These are phyloP conservation scores for Wickerhamiella cacticola DNA, from an alignment of 805 yeast genomes.

Conservation along the genomic window DNA sequence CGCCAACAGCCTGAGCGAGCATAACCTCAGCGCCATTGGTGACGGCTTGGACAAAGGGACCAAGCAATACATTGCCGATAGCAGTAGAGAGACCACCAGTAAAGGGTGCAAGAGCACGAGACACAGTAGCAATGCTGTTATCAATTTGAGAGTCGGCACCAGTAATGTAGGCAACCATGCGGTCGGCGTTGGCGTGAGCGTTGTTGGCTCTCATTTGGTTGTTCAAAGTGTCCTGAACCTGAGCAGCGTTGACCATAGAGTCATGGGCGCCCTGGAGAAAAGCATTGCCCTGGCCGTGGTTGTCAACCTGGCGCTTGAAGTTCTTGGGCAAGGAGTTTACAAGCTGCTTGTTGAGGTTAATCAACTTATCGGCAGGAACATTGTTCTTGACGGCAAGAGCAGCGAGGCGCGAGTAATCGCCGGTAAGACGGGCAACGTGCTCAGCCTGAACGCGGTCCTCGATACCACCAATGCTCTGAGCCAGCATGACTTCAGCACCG, in stretches of 20 bases:
- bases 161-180: slow-evolving; percentile 17
- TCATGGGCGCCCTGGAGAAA: slow-evolving; percentile 10
- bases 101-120: slow-evolving; percentile 17
- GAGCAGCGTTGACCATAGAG: slow-evolving; percentile 18
- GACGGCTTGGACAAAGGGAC: slow-evolving; percentile 27
- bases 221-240: slow-evolving; percentile 16
- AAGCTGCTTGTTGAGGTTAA: slow-evolving; percentile 18
- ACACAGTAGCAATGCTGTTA: slow-evolving; percentile 21
- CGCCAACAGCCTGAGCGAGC: slow-evolving; percentile 21
- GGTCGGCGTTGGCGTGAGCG: slow-evolving; percentile 14
- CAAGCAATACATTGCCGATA: slow-evolving; percentile 19
- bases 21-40: slow-evolving; percentile 17
- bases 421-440: slow-evolving; percentile 16
- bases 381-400: slow-evolving; percentile 17
- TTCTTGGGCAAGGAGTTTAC: slow-evolving; percentile 12
- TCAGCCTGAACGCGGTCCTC: slow-evolving; percentile 17
- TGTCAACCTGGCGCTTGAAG: slow-evolving; percentile 10
- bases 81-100: slow-evolving; percentile 19
- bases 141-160: slow-evolving; percentile 29
- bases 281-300: slow-evolving; percentile 15
- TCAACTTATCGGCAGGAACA: slow-evolving; percentile 15
- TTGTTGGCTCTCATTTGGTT: slow-evolving; percentile 14
- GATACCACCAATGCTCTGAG: slow-evolving; percentile 20
- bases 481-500: slow-evolving; percentile 13
- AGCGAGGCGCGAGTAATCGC: slow-evolving; percentile 19